Percentiles rank a stretch among this genome's conserved stretches.
These are phyloP conservation scores for Lyophyllum shimeji DNA, from an alignment of 768 basidiomycete genomes.

Conservation along the genomic window DNA sequence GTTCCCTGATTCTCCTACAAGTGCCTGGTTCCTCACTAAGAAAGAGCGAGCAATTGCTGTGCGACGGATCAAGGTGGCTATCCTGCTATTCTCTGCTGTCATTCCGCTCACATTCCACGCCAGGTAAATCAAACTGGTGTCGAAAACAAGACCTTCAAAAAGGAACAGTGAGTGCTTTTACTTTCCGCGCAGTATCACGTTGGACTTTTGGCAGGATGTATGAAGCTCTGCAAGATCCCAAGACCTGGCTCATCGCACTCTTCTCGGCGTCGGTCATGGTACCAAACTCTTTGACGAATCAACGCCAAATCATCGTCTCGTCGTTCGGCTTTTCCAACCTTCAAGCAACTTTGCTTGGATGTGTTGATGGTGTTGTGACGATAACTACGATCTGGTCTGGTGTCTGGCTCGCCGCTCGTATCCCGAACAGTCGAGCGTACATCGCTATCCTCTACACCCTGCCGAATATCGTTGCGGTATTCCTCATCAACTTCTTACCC, in stretches of 20 bases:
- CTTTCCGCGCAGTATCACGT: not conserved
- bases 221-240: constrained; percentile 66
- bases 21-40: constrained; percentile 69
- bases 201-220: constrained; percentile 46
- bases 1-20: constrained; percentile 76
- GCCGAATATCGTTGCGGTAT: constrained; percentile 62
- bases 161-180: constrained; percentile 60
- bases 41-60: constrained; percentile 64
- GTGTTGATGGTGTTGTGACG: constrained; percentile 64
- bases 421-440: constrained; percentile 59
- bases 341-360: constrained; percentile 69
- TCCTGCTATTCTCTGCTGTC: not conserved
- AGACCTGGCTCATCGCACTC: constrained; percentile 76
- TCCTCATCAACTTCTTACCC: constrained; percentile 64
- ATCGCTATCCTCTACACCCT: constrained; percentile 58
- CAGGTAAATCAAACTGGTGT: constrained; percentile 60
- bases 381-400: constrained; percentile 72
- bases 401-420: constrained; percentile 52
- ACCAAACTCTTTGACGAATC: constrained; percentile 66
- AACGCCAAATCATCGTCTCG: constrained; percentile 60
- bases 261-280: constrained; percentile 62
- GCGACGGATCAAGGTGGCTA: constrained; percentile 56
- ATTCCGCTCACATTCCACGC: not conserved
- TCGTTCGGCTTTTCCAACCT: constrained; percentile 65
- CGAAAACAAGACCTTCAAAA: constrained; percentile 81